phyloP scores from a whole-genome alignment of 2,329 filamentous ascomycete species.

The Thelonectria rubi region DNA sequence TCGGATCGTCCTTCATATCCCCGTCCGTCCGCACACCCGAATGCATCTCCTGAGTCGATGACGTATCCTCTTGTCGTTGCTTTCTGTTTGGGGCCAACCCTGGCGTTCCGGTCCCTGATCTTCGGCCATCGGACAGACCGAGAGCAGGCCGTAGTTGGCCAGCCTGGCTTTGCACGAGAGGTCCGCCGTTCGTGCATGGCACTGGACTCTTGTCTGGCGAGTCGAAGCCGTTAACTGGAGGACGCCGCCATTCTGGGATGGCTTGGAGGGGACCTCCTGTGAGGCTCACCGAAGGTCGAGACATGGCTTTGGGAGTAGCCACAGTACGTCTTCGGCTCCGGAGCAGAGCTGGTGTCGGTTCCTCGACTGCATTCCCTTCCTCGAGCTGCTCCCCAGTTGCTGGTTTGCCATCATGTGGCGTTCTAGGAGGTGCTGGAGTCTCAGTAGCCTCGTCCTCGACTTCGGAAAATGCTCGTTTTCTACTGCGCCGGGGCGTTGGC shows the following conservation, averaged over 20 bases:
- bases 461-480: slow-evolving; percentile 22
- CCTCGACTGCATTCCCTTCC: background rate
- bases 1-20: slow-evolving; percentile 1
- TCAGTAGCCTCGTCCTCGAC: slow-evolving; percentile 19
- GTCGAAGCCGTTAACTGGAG: slow-evolving; percentile 32
- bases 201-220: slow-evolving; percentile 23
- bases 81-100: slow-evolving; percentile 28
- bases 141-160: slow-evolving; percentile 37
- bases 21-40: background rate
- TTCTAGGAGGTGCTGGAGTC: slow-evolving; percentile 1
- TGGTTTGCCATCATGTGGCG: slow-evolving; percentile 5
- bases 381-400: slow-evolving; percentile 8
- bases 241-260: slow-evolving; percentile 39
- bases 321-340: slow-evolving; percentile 27
- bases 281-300: slow-evolving; percentile 37
- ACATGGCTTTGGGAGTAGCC: slow-evolving; percentile 29
- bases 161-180: slow-evolving; percentile 35
- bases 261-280: slow-evolving; percentile 31
- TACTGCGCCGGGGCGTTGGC: slow-evolving; percentile 29
- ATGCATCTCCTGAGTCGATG: slow-evolving; percentile 2
- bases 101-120: slow-evolving; percentile 17
- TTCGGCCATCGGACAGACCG: slow-evolving; percentile 24
- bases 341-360: slow-evolving; percentile 15
- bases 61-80: slow-evolving; percentile 15
- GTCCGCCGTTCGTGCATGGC: slow-evolving; percentile 28